These are phyloP conservation scores for Chlorella sp. DNA, from an alignment of 139 green algal species.

Conservation along the genomic window DNA sequence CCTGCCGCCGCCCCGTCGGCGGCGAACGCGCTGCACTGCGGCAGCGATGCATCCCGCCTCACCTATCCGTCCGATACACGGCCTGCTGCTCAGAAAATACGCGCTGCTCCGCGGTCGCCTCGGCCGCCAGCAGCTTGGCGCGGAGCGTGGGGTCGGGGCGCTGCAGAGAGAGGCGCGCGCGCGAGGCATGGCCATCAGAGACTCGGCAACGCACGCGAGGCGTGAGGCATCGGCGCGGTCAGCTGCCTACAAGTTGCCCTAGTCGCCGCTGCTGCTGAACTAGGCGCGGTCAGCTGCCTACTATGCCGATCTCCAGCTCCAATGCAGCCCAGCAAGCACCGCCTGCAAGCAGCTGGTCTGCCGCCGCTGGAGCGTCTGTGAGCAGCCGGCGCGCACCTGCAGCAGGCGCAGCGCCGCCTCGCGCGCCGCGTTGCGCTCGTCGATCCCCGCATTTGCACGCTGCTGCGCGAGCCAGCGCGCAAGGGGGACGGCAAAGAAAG, in stretches of 20 bases:
- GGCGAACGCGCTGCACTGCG: background rate
- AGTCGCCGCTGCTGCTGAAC: too few relatives aligned
- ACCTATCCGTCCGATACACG: too few relatives aligned
- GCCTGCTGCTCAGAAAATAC: conserved; percentile 12
- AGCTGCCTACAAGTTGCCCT: too few relatives aligned
- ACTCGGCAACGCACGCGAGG: too few relatives aligned
- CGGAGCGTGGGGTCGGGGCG: conserved; percentile 8
- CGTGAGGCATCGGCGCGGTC: too few relatives aligned
- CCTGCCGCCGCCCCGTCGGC: background rate
- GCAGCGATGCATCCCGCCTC: background rate
- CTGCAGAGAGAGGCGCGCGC: too few relatives aligned
- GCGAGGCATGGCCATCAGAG: too few relatives aligned
- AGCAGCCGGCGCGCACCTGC: background rate
- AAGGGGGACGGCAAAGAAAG: conserved; percentile 88
- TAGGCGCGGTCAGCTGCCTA: too few relatives aligned
- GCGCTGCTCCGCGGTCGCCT: background rate
- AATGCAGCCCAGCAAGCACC: too few relatives aligned
- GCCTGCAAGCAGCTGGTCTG: too few relatives aligned
- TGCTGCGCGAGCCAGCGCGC: conserved; percentile 60
- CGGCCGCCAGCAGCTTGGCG: conserved; percentile 16
- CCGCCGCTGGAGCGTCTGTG: too few relatives aligned
- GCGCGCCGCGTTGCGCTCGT: conserved; percentile 67
- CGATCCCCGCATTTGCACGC: conserved; percentile 72
- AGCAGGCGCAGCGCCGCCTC: conserved; percentile 35
- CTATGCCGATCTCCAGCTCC: too few relatives aligned